Evolutionary conservation across 2,329 filamentous ascomycete species (phyloP), one percentile per base, ranked within the genome.

Genomic region (Cryphonectria parasitica): DNA sequence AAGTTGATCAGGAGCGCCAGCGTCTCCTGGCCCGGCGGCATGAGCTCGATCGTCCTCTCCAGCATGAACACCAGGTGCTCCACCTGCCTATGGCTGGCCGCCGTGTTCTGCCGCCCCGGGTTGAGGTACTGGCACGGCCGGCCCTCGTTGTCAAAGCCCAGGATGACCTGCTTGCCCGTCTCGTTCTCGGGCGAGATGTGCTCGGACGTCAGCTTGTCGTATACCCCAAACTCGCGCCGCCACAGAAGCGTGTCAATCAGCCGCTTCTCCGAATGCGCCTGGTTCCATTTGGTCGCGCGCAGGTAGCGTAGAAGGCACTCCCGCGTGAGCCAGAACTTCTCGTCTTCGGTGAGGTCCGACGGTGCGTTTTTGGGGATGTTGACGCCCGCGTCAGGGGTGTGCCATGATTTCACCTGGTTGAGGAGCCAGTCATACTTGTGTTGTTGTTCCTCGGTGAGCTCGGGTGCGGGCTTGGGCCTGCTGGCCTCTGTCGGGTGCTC

Each of bases 1-100:
- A 97, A 98, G 83, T 98, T 95, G 81, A 98, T 95, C 75, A 98
- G 84, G 69, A 99, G 86, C 60, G 92, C 92, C 71, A 97, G 82
- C 64, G 89, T 96, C 83, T 98, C 96, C 79, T 97, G 93, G 19
- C 92, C 92, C 0, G 95, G 87, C 0, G 92, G 91, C 89, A 97
- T 94, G 73, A 98, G 82, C 76, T 98, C 95, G 74, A 97, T 89
- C 45, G 92, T 90, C 52, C 93, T 88, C 84, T 99, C 96, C 58
- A 98, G 83, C 95, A 98, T 98, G 83, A 92, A 99, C 67, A 98
- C 94, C 72, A 99, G 84, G 80, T 98, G 95, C 81, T 99, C 91
- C 69, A 97, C 90, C 83, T 98, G 96, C 75, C 93, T 88, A 52
- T 94, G 92, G 73, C 90, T 92, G 69, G 90, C 87, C 75, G 97